phyloP scores from a whole-genome alignment of 2,329 filamentous ascomycete genomes.

The Hypomyces perniciosus region DNA sequence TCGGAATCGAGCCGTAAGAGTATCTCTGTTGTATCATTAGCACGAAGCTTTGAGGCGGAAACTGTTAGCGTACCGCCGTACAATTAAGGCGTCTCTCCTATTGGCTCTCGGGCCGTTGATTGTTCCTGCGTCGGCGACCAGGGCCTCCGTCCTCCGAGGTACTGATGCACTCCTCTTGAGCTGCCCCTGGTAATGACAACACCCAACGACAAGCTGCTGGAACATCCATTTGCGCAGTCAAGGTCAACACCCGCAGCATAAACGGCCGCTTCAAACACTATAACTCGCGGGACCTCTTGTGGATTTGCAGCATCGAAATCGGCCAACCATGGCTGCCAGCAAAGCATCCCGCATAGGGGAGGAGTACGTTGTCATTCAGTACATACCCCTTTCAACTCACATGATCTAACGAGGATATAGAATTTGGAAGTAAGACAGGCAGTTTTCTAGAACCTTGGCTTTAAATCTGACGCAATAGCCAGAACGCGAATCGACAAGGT shows the following conservation, averaged over 20 bases:
- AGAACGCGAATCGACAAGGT: constrained; percentile 96
- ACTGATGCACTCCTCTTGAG: not conserved
- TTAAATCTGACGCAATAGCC: constrained; percentile 24
- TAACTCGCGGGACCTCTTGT: no score
- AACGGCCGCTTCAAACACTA: no score
- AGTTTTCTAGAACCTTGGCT: constrained; percentile 8
- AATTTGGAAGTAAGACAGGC: constrained; percentile 78
- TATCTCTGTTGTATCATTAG: constrained; percentile 1
- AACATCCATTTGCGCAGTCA: not conserved
- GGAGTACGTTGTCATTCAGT: constrained; percentile 42
- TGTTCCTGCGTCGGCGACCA: constrained; percentile 25
- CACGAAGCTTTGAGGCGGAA: constrained; percentile 10
- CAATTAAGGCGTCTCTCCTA: constrained; percentile 12
- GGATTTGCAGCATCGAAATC: not conserved
- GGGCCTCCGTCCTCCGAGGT: constrained; percentile 17
- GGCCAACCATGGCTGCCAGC: constrained; percentile 47
- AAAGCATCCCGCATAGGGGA: constrained; percentile 57
- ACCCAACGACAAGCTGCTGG: not conserved
- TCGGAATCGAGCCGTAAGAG: not conserved
- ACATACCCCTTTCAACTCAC: not conserved
- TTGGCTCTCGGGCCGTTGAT: constrained; percentile 31
- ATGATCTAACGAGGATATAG: constrained; percentile 43
- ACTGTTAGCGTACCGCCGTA: constrained; percentile 2
- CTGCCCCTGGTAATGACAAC: not conserved
- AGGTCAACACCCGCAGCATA: no score